These are phyloP conservation scores for Apiospora aurea DNA, from an alignment of 2,329 filamentous ascomycete genomes.

Conservation along the genomic window DNA sequence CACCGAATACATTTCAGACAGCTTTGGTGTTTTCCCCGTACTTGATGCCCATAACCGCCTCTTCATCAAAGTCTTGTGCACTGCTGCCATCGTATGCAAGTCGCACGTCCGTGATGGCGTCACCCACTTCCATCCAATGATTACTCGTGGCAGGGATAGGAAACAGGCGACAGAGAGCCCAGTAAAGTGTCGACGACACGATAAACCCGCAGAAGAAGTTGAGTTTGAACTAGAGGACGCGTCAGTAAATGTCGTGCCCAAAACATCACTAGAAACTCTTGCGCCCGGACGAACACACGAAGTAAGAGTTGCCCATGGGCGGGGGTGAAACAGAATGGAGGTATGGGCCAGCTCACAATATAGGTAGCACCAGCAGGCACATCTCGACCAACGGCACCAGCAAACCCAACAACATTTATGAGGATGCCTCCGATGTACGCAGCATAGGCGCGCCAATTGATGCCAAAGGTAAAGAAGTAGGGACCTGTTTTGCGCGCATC, in stretches of 20 bases:
- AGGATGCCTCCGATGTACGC: slow-evolving; percentile 85
- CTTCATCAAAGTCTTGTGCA: slow-evolving; percentile 49
- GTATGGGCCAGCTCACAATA: slow-evolving; percentile 49
- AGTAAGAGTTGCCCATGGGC: not conserved
- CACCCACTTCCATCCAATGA: slow-evolving; percentile 60
- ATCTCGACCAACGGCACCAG: slow-evolving; percentile 73
- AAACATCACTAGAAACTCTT: not conserved
- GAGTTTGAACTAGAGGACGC: slow-evolving; percentile 67
- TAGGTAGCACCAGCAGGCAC: slow-evolving; percentile 84
- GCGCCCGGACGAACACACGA: not conserved
- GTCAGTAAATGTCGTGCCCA: not conserved
- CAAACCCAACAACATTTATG: slow-evolving; percentile 92
- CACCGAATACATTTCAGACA: not conserved
- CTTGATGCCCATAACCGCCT: slow-evolving; percentile 36
- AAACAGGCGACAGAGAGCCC: slow-evolving; percentile 69
- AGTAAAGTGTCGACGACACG: slow-evolving; percentile 73
- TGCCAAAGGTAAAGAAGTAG: slow-evolving; percentile 77
- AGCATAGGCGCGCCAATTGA: slow-evolving; percentile 84
- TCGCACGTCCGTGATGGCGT: slow-evolving; percentile 59
- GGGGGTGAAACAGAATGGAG: not conserved
- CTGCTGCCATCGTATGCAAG: slow-evolving; percentile 53
- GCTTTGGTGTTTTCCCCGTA: slow-evolving; percentile 26
- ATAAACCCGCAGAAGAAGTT: slow-evolving; percentile 91
- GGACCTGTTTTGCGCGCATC: slow-evolving; percentile 69
- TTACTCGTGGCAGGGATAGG: slow-evolving; percentile 79